Base-by-base conservation (phyloP, 2,329 filamentous ascomycete species). In the Paecilomyces niveus region DNA sequence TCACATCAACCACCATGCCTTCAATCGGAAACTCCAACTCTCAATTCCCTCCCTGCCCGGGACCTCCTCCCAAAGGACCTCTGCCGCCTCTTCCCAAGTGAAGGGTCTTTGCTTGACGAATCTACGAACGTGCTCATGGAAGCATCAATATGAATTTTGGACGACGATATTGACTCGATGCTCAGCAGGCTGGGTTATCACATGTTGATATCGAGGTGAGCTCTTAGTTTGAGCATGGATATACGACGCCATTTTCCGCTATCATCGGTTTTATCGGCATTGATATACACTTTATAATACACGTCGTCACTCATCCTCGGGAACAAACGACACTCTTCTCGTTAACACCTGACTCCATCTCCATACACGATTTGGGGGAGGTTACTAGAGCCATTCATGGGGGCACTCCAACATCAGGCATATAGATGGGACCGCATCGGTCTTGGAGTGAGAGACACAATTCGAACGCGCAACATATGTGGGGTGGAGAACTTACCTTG, bases 61-160 rank as follows among this genome's bases (percentile, higher is more conserved):
- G 72, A 45, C 72, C 72, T 64, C 72, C 72, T 56, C 72, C 72
- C 55, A 72, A 72, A 70, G 72, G 72, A 55, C 72, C 72, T 68
- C 67, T 74, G 29, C 72, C 72, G 64, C 72, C 72, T 57, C 66
- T 74, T 61, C 72, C 72, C 35, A 74, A 74, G 67, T 74, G 73
- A 70, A 52, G 22, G 26, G 26, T 18, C n/a, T n/a, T 45, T 18
- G 9, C 24, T 24, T 29, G 50, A 52, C 50, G 50, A 52, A 52
- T 52, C 26, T 52, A 52, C 50, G 50, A 29, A 26, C 22, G n/a
- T 21, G n/a, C 39, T 13, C 39, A 45, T 45, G 22, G 50, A 52
- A 24, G 26, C 50, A 24, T 52, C 21, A 13, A 24, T 29, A 52
- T 26, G 21, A 52, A 52, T 52, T 24, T 13, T 13, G 10, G 22